Percentiles rank a stretch among this genome's conserved stretches.
phyloP scores from a whole-genome alignment of 805 yeast species.

The Lipomyces yamanashiensis region DNA sequence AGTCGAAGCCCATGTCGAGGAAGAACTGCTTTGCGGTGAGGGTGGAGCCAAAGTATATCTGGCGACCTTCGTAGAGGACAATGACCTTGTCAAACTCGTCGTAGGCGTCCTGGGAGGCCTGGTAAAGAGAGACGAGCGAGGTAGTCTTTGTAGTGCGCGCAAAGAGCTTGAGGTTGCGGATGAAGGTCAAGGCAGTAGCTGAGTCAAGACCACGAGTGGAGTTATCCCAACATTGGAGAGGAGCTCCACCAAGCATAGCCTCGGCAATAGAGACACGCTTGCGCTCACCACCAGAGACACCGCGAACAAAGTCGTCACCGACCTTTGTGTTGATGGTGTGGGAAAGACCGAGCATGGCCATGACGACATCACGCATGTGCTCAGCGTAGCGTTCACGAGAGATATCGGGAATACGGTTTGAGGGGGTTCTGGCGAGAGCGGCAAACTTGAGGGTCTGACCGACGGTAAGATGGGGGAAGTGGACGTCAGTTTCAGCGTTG shows the following conservation, averaged over 20 bases:
- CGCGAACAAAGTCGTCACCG: slow-evolving; percentile 56
- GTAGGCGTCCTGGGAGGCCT: slow-evolving; percentile 61
- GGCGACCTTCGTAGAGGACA: slow-evolving; percentile 60
- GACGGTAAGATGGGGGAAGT: slow-evolving; percentile 68
- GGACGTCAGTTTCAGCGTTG: slow-evolving; percentile 66
- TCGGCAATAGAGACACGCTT: slow-evolving; percentile 62
- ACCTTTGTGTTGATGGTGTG: slow-evolving; percentile 53
- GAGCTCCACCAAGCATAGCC: slow-evolving; percentile 52
- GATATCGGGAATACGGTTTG: slow-evolving; percentile 58
- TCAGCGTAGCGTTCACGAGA: slow-evolving; percentile 55
- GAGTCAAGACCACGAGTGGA: slow-evolving; percentile 74
- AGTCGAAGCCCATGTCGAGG: slow-evolving; percentile 58
- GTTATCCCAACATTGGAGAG: slow-evolving; percentile 66
- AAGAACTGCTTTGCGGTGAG: slow-evolving; percentile 55
- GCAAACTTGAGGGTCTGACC: slow-evolving; percentile 62
- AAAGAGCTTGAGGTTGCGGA: slow-evolving; percentile 60
- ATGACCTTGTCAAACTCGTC: slow-evolving; percentile 59
- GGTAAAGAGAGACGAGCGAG: slow-evolving; percentile 66
- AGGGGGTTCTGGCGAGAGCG: slow-evolving; percentile 60
- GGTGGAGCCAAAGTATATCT: slow-evolving; percentile 58
- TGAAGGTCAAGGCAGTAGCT: slow-evolving; percentile 69
- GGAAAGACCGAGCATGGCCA: slow-evolving; percentile 53
- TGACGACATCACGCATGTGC: slow-evolving; percentile 55
- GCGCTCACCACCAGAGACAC: slow-evolving; percentile 64
- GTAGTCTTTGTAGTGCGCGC: slow-evolving; percentile 57